Percentiles rank a stretch among this genome's conserved stretches.
Conservation (phyloP, 257 asterid genomes). For the Verbena officinalis region DNA sequence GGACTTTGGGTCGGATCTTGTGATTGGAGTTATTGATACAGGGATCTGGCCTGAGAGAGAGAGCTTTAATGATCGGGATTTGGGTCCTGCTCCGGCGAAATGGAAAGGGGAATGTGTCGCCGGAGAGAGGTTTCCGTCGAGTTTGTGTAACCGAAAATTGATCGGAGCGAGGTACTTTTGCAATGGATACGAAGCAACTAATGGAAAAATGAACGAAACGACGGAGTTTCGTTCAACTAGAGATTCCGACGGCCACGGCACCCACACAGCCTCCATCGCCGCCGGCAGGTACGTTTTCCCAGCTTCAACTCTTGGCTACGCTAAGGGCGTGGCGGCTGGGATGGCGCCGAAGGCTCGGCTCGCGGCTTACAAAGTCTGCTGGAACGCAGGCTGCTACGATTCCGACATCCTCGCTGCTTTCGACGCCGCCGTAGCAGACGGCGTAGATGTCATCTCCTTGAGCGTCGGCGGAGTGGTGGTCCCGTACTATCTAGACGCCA, state of each 20-base stretch:
- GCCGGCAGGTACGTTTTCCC: conserved; percentile 89
- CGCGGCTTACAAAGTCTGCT: conserved; percentile 87
- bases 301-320: conserved; percentile 83
- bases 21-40: conserved; percentile 81
- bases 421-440: conserved; percentile 81
- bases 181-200: conserved; percentile 69
- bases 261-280: conserved; percentile 96
- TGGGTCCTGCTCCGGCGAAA: conserved; percentile 64
- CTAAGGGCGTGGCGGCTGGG: conserved; percentile 89
- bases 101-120: conserved; percentile 78
- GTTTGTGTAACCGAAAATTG: conserved; percentile 72
- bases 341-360: conserved; percentile 96
- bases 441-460: conserved; percentile 85
- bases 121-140: conserved; percentile 54
- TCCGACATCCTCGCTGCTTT: conserved; percentile 91
- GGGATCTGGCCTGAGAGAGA: conserved; percentile 98
- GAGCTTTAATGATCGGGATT: conserved; percentile 69
- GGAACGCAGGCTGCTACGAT: conserved; percentile 87
- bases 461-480: conserved; percentile 89
- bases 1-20: conserved; percentile 92
- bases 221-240: conserved; percentile 72
- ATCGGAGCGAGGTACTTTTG: conserved; percentile 81
- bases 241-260: conserved; percentile 92
- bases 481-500: conserved; percentile 79
- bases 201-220: conserved; percentile 76